Evolutionary conservation across 495 filamentous ascomycete species (phyloP).

Genomic region (Wilcoxina mikolae): DNA sequence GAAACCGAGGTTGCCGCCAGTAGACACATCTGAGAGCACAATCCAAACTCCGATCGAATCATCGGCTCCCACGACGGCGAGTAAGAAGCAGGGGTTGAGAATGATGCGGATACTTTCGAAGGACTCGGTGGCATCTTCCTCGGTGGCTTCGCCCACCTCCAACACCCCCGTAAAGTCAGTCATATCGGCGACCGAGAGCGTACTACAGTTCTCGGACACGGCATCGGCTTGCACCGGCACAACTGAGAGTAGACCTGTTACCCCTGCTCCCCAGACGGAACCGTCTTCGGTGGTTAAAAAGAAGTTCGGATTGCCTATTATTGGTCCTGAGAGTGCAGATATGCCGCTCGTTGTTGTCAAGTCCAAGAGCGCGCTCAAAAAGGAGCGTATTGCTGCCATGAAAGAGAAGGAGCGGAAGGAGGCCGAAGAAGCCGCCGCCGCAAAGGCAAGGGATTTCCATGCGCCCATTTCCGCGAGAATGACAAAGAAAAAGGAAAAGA

Average conservation of each 20-base stretch:
- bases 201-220: neutral
- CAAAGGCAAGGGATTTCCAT: slow-evolving; percentile 14
- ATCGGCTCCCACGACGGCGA: neutral
- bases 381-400: slow-evolving; percentile 60
- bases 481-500: slow-evolving; percentile 22
- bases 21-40: slow-evolving; percentile 15
- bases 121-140: neutral
- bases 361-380: slow-evolving; percentile 82
- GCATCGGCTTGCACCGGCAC: neutral
- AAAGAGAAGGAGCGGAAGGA: slow-evolving; percentile 41
- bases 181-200: neutral
- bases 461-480: slow-evolving; percentile 24
- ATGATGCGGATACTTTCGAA: slow-evolving; percentile 24
- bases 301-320: neutral
- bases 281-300: neutral
- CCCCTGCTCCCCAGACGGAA: neutral
- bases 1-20: slow-evolving; percentile 12
- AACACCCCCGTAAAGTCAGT: neutral
- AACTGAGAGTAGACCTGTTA: neutral
- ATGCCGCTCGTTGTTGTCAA: slow-evolving; percentile 59
- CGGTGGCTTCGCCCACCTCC: neutral
- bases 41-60: neutral
- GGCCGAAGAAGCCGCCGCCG: slow-evolving; percentile 7
- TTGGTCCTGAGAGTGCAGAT: slow-evolving; percentile 1
- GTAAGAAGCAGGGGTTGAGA: slow-evolving; percentile 3